Conservation (phyloP, 2,329 filamentous ascomycete species). For the Claviceps humidiphila region DNA sequence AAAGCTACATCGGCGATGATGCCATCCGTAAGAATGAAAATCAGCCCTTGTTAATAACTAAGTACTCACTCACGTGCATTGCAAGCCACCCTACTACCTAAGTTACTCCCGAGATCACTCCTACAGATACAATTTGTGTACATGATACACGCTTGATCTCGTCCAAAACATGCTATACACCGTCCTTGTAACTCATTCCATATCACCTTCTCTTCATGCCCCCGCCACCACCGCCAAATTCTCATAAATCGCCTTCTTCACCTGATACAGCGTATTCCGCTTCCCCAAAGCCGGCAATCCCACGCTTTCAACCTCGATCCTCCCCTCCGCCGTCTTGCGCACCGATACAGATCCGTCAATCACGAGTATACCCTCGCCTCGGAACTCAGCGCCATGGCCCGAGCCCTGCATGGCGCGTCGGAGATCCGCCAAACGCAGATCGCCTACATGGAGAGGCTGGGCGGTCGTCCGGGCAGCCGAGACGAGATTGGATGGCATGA, state of each 20-base stretch:
- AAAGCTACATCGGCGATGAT: no score
- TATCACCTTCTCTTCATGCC: conserved; percentile 24
- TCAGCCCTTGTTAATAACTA: no score
- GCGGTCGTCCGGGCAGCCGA: conserved; percentile 64
- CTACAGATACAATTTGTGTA: no score
- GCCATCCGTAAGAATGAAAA: no score
- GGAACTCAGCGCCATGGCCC: conserved; percentile 81
- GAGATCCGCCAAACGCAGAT: conserved; percentile 78
- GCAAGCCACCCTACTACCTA: no score
- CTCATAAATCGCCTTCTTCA: conserved; percentile 85
- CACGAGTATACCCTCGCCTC: conserved; percentile 81
- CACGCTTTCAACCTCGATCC: conserved; percentile 75
- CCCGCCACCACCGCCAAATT: conserved; percentile 83
- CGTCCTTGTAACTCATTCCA: no score
- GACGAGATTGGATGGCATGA: conserved; percentile 45
- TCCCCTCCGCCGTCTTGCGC: conserved; percentile 73
- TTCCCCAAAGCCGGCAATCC: conserved; percentile 29
- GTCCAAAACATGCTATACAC: no score
- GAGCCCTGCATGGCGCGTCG: conserved; percentile 68
- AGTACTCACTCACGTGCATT: no score
- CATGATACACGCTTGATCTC: no score
- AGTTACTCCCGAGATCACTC: no score
- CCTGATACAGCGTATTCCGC: conserved; percentile 66
- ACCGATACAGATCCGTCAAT: conserved; percentile 83
- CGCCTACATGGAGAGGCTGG: conserved; percentile 87